Conservation (phyloP, 441 rosid species). For the Populus tomentosa region DNA sequence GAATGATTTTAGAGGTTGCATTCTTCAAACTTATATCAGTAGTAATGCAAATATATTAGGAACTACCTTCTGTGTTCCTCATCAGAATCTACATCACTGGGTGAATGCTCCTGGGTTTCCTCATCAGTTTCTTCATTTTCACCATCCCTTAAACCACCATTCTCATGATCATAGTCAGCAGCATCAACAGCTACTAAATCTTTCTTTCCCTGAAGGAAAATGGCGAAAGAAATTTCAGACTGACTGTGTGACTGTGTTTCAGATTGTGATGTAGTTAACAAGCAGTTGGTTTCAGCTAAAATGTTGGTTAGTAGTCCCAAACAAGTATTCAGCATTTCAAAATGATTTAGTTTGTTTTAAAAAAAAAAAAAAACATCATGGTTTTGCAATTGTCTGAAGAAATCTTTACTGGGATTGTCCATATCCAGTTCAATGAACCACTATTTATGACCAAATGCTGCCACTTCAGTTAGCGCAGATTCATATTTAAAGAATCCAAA, state of each 20-base stretch:
- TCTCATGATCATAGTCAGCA: constrained; percentile 45
- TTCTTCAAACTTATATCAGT: neutral
- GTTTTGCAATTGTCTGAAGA: neutral
- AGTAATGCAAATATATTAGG: constrained; percentile 1
- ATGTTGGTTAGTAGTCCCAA: neutral
- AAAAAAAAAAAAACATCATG: neutral
- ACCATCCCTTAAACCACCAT: constrained; percentile 35
- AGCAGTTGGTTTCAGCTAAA: neutral
- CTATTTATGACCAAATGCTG: neutral
- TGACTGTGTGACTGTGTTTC: neutral
- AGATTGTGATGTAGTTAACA: neutral
- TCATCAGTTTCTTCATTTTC: constrained; percentile 46
- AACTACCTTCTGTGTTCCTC: constrained; percentile 68
- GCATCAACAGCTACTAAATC: constrained; percentile 77
- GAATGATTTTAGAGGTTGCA: neutral
- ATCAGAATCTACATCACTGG: constrained; percentile 74
- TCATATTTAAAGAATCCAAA: neutral
- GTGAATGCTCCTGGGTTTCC: constrained; percentile 36
- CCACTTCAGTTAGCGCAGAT: neutral
- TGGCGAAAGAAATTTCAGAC: neutral
- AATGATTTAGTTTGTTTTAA: neutral
- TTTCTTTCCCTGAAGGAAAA: constrained; percentile 62
- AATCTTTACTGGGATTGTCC: neutral
- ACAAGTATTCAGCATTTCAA: neutral
- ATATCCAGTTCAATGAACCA: neutral